Base-by-base conservation (phyloP, 1,284 basidiomycete genomes). In the Moesziomyces sp. region DNA sequence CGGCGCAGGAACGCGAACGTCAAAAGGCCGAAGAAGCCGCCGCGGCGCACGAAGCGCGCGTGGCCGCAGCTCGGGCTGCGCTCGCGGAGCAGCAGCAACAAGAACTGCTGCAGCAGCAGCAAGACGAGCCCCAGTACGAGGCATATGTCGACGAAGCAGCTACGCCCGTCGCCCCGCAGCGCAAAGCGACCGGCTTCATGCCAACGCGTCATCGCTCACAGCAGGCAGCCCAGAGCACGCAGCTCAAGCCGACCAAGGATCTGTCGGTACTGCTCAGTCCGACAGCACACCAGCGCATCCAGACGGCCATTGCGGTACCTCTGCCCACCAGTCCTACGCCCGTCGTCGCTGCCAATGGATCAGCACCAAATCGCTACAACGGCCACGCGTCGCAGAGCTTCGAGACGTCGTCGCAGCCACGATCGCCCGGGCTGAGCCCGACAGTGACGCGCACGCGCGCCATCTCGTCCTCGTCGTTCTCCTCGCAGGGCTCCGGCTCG, bases 11-110 rank as follows among this genome's bases (percentile, higher is more conserved):
- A 46, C 46, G 52, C 21, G 79, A 79, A 44, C 45, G 66, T 11
- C 58, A 59, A 66, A 76, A 51, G 57, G 74, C 59, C 0, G 68
- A 75, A 30, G 65, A 69, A 26, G 70, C 75, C 26, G 71, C 70
- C 1, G 74, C 70, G 21, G 63, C 63, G 9, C 72, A 74, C 47
- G 72, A 74, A 28, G 67, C 59, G 10, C 35, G 57, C n/a, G 49
- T 74, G 3, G 72, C 58, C 5, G 63, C 59, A 26, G 67, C 72
- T 9, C 23, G 66, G 0, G 49, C 44, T 30, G 63, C 63, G 3
- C 26, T 64, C 44, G 59, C 44, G 3, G 65, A 58, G 19, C 61
- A 52, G 23, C 57, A 55, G 13, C 44, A 56, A 34, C 48, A 30
- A 24, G 55, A 50, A 42, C 23, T 45, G n/a, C 43, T 13, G 30